Conservation (phyloP, 1,284 basidiomycete species). For the Leccinum ponderosum region DNA sequence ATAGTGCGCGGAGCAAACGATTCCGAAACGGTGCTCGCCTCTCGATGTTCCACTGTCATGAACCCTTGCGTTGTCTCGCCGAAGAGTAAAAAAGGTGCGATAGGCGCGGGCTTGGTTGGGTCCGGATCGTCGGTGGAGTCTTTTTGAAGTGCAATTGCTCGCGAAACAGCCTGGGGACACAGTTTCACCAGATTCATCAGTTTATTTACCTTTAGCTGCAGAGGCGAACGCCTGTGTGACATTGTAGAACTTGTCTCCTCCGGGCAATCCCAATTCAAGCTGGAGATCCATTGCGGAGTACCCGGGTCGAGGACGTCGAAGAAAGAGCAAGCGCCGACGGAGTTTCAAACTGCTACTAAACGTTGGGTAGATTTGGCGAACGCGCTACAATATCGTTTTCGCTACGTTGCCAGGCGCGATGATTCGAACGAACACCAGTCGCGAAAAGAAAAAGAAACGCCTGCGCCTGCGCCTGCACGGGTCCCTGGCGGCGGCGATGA, state of each 20-base stretch:
- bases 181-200: background rate
- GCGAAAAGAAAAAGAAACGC: too few relatives aligned
- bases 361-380: too few relatives aligned
- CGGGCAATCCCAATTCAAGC: slow-evolving; percentile 42
- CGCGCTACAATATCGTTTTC: too few relatives aligned
- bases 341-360: too few relatives aligned
- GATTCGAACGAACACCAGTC: too few relatives aligned
- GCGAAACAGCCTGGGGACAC: slow-evolving; percentile 16
- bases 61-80: slow-evolving; percentile 40
- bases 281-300: slow-evolving; percentile 20
- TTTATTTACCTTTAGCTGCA: slow-evolving; percentile 52
- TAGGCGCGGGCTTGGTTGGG: slow-evolving; percentile 9
- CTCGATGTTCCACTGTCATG: slow-evolving; percentile 29
- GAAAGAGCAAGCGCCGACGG: too few relatives aligned
- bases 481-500: too few relatives aligned
- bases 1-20: too few relatives aligned
- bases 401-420: too few relatives aligned
- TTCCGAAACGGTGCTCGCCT: slow-evolving; percentile 3
- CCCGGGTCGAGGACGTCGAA: slow-evolving; percentile 10
- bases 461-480: too few relatives aligned
- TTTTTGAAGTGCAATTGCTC: slow-evolving; percentile 12
- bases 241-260: slow-evolving; percentile 58
- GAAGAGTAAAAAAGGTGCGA: slow-evolving; percentile 31
- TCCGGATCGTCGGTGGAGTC: slow-evolving; percentile 7
- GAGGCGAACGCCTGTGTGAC: slow-evolving; percentile 56